Evolutionary conservation across 2,329 filamentous ascomycete genomes (phyloP), one percentile per base, ranked within the genome.

Genomic region (Didymella sp.): DNA sequence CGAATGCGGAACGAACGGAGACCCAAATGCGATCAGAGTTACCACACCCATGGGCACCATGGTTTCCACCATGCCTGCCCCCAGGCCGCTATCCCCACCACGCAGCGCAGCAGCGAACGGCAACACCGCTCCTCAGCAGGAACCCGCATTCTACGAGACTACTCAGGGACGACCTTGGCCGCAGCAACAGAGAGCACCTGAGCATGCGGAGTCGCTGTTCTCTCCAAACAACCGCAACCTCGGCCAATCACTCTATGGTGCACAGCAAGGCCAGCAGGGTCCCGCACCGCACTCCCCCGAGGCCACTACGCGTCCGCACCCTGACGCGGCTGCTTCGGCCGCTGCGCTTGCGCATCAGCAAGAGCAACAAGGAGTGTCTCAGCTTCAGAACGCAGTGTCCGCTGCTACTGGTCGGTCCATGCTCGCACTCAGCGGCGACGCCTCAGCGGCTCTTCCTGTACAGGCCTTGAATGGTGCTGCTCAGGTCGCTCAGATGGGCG

Each of bases 41-140:
- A 99, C 95, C 0, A 99, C 95, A 0, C 95, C 95, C 0, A 96
- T 96, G 81, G 95, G 95, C n/a, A 98, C 94, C 2, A 97, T 92
- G 11, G 91, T 96, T 2, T 89, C 94, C 67, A 92, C 92, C 9
- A 96, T 97, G 78, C 88, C 84, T 35, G 73, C 78, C 40, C 77
- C 78, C 19, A 77, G 82, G 41, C 78, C 80, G 17, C 72, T 81
- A 9, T 77, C 71, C 55, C 73, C 79, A 44, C 78, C 77, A 33
- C 76, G 79, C 77, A 84, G 66, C 77, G 78, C 64, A 74, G 72
- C 68, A 75, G 77, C 64, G 80, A 85, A 74, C 85, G 87, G 86
- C 80, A 86, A 71, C 73, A 56, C 64, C 75, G 55, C 79, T 76
- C 47, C 80, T 78, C 45, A 85, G 31, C 67, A 67, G 35, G 75